A percentile compares a stretch with the other conserved stretches of the same genome.
phyloP scores from a whole-genome alignment of 805 yeast species.

The Starmera quercuum region DNA sequence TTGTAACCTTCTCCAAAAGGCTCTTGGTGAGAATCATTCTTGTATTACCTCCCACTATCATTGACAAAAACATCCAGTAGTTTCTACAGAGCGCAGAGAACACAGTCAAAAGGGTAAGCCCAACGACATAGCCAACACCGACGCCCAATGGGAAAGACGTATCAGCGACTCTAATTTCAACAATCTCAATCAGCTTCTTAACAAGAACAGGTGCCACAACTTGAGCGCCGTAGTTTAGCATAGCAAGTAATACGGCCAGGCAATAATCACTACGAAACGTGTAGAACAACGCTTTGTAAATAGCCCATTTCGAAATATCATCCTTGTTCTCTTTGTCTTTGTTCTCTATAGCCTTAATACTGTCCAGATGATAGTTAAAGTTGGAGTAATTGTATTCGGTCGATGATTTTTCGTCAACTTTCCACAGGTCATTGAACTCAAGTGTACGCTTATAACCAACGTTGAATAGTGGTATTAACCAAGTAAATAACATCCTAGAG shows the following conservation, averaged over 20 bases:
- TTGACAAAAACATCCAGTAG: slow-evolving; percentile 43
- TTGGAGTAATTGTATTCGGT: slow-evolving; percentile 31
- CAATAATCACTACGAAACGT: too few relatives aligned
- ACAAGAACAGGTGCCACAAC: slow-evolving; percentile 45
- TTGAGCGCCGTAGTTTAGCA: too few relatives aligned
- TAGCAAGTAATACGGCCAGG: too few relatives aligned
- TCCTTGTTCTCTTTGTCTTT: slow-evolving; percentile 30
- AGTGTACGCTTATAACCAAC: slow-evolving; percentile 70
- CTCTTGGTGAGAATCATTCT: slow-evolving; percentile 62
- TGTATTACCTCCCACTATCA: slow-evolving; percentile 57
- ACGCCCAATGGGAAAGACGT: slow-evolving; percentile 28
- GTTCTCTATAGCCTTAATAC: slow-evolving; percentile 21
- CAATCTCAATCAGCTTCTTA: slow-evolving; percentile 46
- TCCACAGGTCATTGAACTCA: slow-evolving; percentile 53
- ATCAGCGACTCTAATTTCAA: slow-evolving; percentile 34
- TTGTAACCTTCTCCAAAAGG: slow-evolving; percentile 55
- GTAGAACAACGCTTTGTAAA: slow-evolving; percentile 35
- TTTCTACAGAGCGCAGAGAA: slow-evolving; percentile 33
- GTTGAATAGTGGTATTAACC: slow-evolving; percentile 56
- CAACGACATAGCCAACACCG: slow-evolving; percentile 58
- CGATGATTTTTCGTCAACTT: slow-evolving; percentile 33
- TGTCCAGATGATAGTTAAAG: slow-evolving; percentile 28
- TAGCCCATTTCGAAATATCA: slow-evolving; percentile 30
- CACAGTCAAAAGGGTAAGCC: slow-evolving; percentile 38
- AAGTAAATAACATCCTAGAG: slow-evolving; percentile 47